Evolutionary conservation across 495 filamentous ascomycete genomes (phyloP), one percentile per base, ranked within the genome.

Genomic region (Xylaria castorea): DNA sequence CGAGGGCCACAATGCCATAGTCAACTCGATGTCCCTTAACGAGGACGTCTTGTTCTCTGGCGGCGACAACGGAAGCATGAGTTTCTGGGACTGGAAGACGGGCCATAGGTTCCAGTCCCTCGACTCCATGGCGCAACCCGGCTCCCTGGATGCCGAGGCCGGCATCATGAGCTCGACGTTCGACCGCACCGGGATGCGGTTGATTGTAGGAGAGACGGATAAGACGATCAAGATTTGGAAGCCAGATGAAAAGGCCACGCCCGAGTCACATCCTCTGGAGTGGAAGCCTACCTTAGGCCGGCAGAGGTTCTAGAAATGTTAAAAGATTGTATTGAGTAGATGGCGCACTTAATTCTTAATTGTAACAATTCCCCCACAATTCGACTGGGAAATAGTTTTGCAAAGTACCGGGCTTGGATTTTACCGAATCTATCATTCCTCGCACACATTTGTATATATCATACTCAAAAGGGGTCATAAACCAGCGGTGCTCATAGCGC

Each of bases 181-280:
- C 76, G 97, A 99, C 75, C 85, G 85, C 71, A 97, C 94, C 4
- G 97, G 97, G 1, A 78, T 97, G 74, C 87, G 97, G 75, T 84
- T 99, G 75, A 95, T 99, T 72, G 93, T 91, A 20, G 97, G 97
- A 42, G 97, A 98, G 82, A 93, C 94, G 18, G 97, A 99, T 81
- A 99, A 99, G 87, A 97, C 94, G 0, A 93, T 99, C 81, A 98
- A 99, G 88, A 86, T 99, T 70, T 99, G 96, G 96, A 96, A 93
- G 76, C 90, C 88, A 67, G 96, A 98, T 81, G 92, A 95, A 20
- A 87, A 91, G 30, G 96, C 96, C 27, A 98, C 97, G 2, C 91
- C 92, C 42, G 93, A 98, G 80, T 92, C 91, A 34, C 93, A 98
- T 83, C 96, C 96, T 8, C 82, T 99, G 57, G 92, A 95, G 36